phyloP scores from a whole-genome alignment of 148 eudicot species.

The Rhododendron simsii region DNA sequence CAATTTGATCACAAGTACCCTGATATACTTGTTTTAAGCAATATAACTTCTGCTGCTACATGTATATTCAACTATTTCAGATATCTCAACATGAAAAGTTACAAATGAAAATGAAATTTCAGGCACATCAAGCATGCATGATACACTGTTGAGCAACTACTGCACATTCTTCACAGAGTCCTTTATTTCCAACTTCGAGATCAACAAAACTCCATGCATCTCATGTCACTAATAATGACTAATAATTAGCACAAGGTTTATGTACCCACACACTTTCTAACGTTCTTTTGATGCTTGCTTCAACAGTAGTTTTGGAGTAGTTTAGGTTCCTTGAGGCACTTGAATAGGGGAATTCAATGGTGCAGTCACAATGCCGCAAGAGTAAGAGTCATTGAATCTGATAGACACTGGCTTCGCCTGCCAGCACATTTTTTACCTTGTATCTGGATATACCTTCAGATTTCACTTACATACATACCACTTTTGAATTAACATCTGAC shows the following conservation, averaged over 20 bases:
- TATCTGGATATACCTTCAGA: not conserved
- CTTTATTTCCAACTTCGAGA: not conserved
- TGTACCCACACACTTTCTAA: not conserved
- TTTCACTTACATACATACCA: not conserved
- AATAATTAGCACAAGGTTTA: not conserved
- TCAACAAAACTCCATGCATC: not conserved
- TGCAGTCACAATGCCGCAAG: not conserved
- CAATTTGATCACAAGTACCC: not conserved
- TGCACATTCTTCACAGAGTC: not conserved
- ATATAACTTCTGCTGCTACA: not conserved
- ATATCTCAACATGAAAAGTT: not conserved
- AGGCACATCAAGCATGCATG: not conserved
- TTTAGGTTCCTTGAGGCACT: not conserved
- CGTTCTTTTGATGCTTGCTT: not conserved
- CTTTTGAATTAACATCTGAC: not conserved
- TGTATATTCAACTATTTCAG: not conserved
- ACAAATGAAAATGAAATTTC: not conserved
- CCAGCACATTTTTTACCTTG: not conserved
- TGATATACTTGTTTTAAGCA: not conserved
- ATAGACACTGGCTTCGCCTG: not conserved
- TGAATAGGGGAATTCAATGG: not conserved
- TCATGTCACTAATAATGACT: not conserved
- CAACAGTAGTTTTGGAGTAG: not conserved
- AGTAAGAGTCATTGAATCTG: not conserved
- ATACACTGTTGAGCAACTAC: not conserved